Percentiles rank a stretch among this genome's conserved stretches.
Conservation (phyloP, 352 stramenopile species). For the Chrysophaeum taylorii region DNA sequence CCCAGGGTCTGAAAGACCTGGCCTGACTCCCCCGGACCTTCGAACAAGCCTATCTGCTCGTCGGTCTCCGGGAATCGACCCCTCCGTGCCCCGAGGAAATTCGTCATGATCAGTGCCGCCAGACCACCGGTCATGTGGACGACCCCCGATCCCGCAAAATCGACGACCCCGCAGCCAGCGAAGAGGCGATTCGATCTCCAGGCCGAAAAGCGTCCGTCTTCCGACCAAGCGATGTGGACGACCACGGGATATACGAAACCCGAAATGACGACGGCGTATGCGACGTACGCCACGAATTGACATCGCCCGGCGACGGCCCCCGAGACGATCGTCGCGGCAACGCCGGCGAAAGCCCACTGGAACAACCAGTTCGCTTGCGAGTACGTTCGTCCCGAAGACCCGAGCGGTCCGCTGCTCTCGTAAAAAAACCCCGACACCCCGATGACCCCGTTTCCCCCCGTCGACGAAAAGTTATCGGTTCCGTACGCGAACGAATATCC, state of each 20-base stretch:
- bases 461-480: neutral
- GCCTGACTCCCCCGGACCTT: no score
- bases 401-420: no score
- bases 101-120: slow-evolving; percentile 42
- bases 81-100: slow-evolving; percentile 47
- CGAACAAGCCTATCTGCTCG: slow-evolving; percentile 36
- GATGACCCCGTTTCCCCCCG: neutral
- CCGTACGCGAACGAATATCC: neutral
- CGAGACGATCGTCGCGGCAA: slow-evolving; percentile 30
- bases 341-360: slow-evolving; percentile 39
- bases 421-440: neutral
- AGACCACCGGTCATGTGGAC: slow-evolving; percentile 58
- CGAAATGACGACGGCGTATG: slow-evolving; percentile 19
- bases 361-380: slow-evolving; percentile 30
- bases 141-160: slow-evolving; percentile 56
- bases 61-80: slow-evolving; percentile 47
- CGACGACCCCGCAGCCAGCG: slow-evolving; percentile 42
- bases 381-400: no score
- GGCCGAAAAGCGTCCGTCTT: slow-evolving; percentile 39
- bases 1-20: slow-evolving; percentile 35
- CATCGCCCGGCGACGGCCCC: slow-evolving; percentile 37
- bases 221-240: slow-evolving; percentile 31
- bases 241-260: slow-evolving; percentile 27
- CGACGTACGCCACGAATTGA: slow-evolving; percentile 31
- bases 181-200: slow-evolving; percentile 23